Evolutionary conservation across 768 basidiomycete genomes (phyloP), one percentile per base, ranked within the genome.

Genomic region (Kwoniella shandongensis): DNA sequence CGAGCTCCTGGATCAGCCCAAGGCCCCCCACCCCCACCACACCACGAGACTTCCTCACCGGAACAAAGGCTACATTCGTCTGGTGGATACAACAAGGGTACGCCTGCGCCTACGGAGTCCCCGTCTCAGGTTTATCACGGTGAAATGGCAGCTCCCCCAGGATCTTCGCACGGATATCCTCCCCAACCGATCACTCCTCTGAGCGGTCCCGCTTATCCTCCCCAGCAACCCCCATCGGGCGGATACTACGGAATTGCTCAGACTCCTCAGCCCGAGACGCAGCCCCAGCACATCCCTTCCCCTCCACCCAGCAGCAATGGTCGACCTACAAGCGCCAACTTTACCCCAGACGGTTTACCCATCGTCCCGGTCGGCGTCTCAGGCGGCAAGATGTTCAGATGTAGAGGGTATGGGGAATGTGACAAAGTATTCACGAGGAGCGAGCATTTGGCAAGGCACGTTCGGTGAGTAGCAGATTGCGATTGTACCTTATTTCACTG

Each of bases 341-440:
- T 69, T 38, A 73, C 69, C 4, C 53, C 62, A 8, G 72, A 73
- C 23, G 72, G 72, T 29, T 38, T 66, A n/a, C 70, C 69, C 4
- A 65, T 67, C 53, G 67, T 69, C 12, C 69, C 67, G 25, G 67
- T 70, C 2, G 69, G 66, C n/a, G 65, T 74, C 20, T 63, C 61
- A 26, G 72, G 72, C 22, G 75, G 75, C 11, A 96, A 94, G 80
- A 91, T 91, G 27, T 98, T 96, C 77, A 88, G 91, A 70, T 98
- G 94, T 79, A 84, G 86, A 48, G 93, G 93, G 12, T 97, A 88
- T 75, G 91, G 91, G 66, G 90, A 92, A 47, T 98, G 94, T 80
- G 83, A 88, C 57, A 97, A 96, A 91, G 90, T 93, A 60, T 98
- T 98, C 77, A 88, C 87, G 58, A 81, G 94, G 77, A 89, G 88